A percentile compares a stretch with the other conserved stretches of the same genome.
These are phyloP conservation scores for Hypoxylon trugodes DNA, from an alignment of 495 filamentous ascomycete species.

Conservation along the genomic window DNA sequence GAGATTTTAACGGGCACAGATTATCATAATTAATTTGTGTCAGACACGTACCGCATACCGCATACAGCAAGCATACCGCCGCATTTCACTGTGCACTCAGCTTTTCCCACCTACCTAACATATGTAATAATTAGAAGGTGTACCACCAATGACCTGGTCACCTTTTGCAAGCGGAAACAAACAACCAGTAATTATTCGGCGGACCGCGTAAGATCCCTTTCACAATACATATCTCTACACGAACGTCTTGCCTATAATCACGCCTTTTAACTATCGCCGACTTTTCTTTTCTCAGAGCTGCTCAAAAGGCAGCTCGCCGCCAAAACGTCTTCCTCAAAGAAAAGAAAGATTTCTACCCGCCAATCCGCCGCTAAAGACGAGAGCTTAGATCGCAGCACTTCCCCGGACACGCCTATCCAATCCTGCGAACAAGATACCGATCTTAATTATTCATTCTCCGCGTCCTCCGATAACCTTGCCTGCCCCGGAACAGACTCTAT, in stretches of 20 bases:
- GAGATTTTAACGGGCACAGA: no score
- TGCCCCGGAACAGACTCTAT: constrained; percentile 66
- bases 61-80: no score
- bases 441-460: constrained; percentile 50
- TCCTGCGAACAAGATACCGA: constrained; percentile 59
- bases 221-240: constrained; percentile 9
- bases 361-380: constrained; percentile 51
- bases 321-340: constrained; percentile 92
- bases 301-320: constrained; percentile 74
- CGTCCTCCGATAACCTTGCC: constrained; percentile 46
- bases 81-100: constrained; percentile 20
- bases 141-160: constrained; percentile 16
- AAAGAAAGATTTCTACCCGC: constrained; percentile 77
- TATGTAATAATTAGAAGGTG: no score
- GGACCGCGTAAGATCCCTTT: constrained; percentile 16
- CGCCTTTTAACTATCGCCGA: constrained; percentile 26
- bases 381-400: constrained; percentile 40
- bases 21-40: no score
- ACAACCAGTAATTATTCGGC: constrained; percentile 6
- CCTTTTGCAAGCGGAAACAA: no score
- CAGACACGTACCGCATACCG: no score
- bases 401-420: constrained; percentile 56
- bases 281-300: constrained; percentile 57
- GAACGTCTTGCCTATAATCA: constrained; percentile 18
- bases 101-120: constrained; percentile 20